Base-by-base conservation (phyloP, 75 land plant species). In the Ceratopteris richardii region DNA sequence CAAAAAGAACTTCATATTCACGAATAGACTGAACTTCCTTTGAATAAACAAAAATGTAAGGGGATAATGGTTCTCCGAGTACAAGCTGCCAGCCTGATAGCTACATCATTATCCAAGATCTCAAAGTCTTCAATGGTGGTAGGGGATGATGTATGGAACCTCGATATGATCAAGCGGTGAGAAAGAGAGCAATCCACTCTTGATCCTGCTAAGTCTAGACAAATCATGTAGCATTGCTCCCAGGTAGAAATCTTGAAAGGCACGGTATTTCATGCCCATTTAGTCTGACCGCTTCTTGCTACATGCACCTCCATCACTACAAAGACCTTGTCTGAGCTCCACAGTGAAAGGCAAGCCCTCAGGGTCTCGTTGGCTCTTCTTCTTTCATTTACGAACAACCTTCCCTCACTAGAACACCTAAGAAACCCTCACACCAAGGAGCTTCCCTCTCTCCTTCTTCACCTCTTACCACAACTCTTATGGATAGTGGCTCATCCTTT, bases 261-360 rank as follows among this genome's bases (percentile, higher is more conserved):
- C 29, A 69, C 58, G 13, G 19, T 19, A 33, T 62, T 39, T 22
- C 16, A 25, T 1, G 60, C 36, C 72, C 72, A 69, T 31, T 43
- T 68, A 66, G 56, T 51, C 23, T 19, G 67, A 28, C 63, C 72
- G 55, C 33, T 55, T 41, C 56, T 44, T 18, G 57, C 51, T 21
- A 63, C 51, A 21, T 60, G 72, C 31, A 69, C 72, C 72, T 69
- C 72, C 72, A 69, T 69, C 48, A 19, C 51, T 19, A 21, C n/a
- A n/a, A n/a, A n/a, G n/a, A n/a, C n/a, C n/a, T n/a, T n/a, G n/a
- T n/a, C n/a, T n/a, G n/a, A n/a, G n/a, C n/a, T n/a, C n/a, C n/a
- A n/a, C n/a, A n/a, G n/a, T n/a, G n/a, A n/a, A n/a, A n/a, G n/a
- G n/a, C n/a, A n/a, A n/a, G n/a, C n/a, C n/a, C n/a, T n/a, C n/a